Base-by-base conservation (phyloP, 2,329 filamentous ascomycete genomes). In the Epichloe sylvatica region DNA sequence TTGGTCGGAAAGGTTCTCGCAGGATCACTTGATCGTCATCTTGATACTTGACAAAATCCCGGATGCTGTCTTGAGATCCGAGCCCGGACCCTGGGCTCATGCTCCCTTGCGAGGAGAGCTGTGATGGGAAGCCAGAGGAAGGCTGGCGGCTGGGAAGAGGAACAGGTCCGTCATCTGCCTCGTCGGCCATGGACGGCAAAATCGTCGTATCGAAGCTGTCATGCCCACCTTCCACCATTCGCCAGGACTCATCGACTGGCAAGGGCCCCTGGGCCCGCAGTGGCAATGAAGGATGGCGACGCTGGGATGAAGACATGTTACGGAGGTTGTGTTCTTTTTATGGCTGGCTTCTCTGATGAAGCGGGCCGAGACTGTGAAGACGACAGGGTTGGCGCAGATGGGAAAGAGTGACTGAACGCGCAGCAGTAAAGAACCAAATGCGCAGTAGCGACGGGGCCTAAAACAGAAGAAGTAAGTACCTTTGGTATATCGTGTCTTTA, bases 181-280 rank as follows among this genome's bases (percentile, higher is more conserved):
- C 68, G 35, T 68, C 65, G 36, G 55, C 70, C 42, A 67, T 65
- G 25, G 70, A 68, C 7, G 72, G 70, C 15, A 78, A 62, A 49
- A 78, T 67, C 9, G 72, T 71, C 5, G 75, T 77, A 55, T 78
- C 76, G 59, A 80, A 80, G 57, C 75, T 78, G 58, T 80, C 76
- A 60, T 79, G 72, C 50, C 79, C 76, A 58, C 73, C 75, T 51
- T 80, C 77, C 12, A 80, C 75, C 64, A 80, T 70, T 56, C 77
- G 76, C 77, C 77, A 80, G 19, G 76, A 80, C 54, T 72, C 71
- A 54, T 76, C 74, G 40, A 77, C 67, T 36, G 70, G 69, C 15
- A 71, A 58, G 50, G 50, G 59, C 49, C 49, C 57, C 53, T 53
- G 56, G 56, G 19, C 53, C 52, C 51, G 54, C 53, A 51, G 56